A percentile compares a stretch with the other conserved stretches of the same genome.
These are phyloP conservation scores for Lyophyllum decastes DNA, from an alignment of 768 basidiomycete genomes.

Conservation along the genomic window DNA sequence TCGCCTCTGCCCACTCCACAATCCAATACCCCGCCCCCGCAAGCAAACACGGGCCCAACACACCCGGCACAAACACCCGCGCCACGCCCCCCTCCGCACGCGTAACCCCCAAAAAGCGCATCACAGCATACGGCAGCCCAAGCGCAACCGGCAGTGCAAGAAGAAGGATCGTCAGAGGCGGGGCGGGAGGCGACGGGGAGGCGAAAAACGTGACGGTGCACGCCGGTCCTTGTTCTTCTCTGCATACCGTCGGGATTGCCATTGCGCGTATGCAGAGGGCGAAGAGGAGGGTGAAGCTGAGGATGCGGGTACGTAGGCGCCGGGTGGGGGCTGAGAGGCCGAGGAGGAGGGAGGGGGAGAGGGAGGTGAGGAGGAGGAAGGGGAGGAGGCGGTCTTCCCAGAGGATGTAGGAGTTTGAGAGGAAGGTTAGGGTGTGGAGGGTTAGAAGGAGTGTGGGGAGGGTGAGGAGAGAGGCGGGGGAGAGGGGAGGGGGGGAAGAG, in stretches of 20 bases:
- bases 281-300: constrained; percentile 69
- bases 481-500: constrained; percentile 39
- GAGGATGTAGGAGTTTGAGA: constrained; percentile 95
- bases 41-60: too few species aligned
- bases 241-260: constrained; percentile 82
- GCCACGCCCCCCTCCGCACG: too few species aligned
- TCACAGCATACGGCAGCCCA: constrained; percentile 43
- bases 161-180: constrained; percentile 59
- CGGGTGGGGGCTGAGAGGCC: constrained; percentile 69
- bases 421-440: constrained; percentile 74
- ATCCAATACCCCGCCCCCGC: constrained; percentile 60
- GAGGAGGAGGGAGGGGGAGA: constrained; percentile 58
- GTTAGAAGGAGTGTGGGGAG: constrained; percentile 71
- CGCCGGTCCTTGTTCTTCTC: constrained; percentile 92
- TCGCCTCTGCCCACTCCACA: constrained; percentile 76
- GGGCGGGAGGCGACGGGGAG: constrained; percentile 65
- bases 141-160: constrained; percentile 59
- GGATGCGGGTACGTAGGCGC: constrained; percentile 72
- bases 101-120: too few species aligned
- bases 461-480: constrained; percentile 37
- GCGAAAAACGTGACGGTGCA: constrained; percentile 91
- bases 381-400: constrained; percentile 90
- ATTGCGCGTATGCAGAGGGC: constrained; percentile 74
- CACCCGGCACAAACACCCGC: too few species aligned
- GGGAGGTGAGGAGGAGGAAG: constrained; percentile 69